Evolutionary conservation across 78 protist genomes (phyloP), one percentile per base, ranked within the genome.

Genomic region (Dictyostelium capitatum): DNA sequence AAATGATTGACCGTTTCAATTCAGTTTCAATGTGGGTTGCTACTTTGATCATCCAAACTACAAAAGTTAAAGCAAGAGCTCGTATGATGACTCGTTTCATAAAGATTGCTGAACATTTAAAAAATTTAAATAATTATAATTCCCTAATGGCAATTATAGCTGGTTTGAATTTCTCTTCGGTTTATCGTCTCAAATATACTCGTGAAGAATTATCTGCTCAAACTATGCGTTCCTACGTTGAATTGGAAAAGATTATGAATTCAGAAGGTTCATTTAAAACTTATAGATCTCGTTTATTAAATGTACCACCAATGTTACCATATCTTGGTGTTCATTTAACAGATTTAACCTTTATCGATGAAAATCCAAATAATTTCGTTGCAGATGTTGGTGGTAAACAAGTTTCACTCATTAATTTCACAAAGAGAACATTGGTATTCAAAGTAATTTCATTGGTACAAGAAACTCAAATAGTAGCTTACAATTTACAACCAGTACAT

Each of bases 311-410:
- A 30, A 17, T 19, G 32, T 53, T 77, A 1, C 91, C 83, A 6
- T 81, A 93, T 57, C 67, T 85, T 11, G 96, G 96, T 69, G 95
- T 92, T 10, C 95, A 95, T 83, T 67, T 96, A 23, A 96, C 97
- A 8, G 97, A 96, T 96, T 46, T 96, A 2, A 95, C 96, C 3
- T 96, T 95, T 83, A 96, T 96, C 69, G 97, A 96, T 17, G 97
- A 96, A 79, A 95, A 96, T 57, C 96, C 92, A 3, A 92, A 93
- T 69, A 67, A 48, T 54, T 30, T 83, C 25, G 65, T 80, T 10
- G 57, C 69, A 4, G 91, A 95, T 0, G 93, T 87, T 1, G 62
- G 53, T 48, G 80, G 64, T 37, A 54, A 78, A 43, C 51, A 43
- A 48, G 96, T 95, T 17, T 65, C 87, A 41, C 57, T 96, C 20